These are phyloP conservation scores for Aspergillus aculeatinus DNA, from an alignment of 2,329 filamentous ascomycete genomes.

Conservation along the genomic window DNA sequence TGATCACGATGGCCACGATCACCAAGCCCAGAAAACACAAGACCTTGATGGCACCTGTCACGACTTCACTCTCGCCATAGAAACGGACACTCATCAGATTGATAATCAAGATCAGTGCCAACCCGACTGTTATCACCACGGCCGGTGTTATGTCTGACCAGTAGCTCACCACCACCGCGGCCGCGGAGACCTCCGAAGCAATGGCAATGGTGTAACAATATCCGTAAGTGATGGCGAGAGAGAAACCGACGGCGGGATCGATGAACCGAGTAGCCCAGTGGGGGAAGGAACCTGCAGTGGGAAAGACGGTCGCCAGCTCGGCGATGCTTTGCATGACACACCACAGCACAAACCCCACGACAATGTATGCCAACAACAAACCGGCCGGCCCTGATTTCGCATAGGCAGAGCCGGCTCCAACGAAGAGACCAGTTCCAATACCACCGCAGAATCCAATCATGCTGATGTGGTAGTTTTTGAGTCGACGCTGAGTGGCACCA, in stretches of 20 bases:
- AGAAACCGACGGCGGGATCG: conserved; percentile 88
- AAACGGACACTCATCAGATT: conserved; percentile 35
- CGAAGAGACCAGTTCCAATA: conserved; percentile 74
- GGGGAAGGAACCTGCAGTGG: conserved; percentile 85
- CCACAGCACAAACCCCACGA: conserved; percentile 76
- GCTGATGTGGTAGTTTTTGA: conserved; percentile 35
- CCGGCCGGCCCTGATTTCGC: conserved; percentile 72
- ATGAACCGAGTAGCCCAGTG: conserved; percentile 87
- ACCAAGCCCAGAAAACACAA: conserved; percentile 33
- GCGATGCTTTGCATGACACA: conserved; percentile 87
- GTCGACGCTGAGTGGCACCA: conserved; percentile 33
- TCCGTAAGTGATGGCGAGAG: conserved; percentile 76
- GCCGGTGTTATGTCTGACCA: conserved; percentile 68
- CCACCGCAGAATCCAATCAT: conserved; percentile 37
- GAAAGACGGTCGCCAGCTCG: conserved; percentile 86
- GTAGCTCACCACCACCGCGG: conserved; percentile 78
- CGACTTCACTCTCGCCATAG: conserved; percentile 35
- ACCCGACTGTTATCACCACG: conserved; percentile 62
- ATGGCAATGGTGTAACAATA: conserved; percentile 79
- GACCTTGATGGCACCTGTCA: conserved; percentile 33
- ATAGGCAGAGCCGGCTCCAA: conserved; percentile 72
- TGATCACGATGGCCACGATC: conserved; percentile 34
- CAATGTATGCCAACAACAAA: conserved; percentile 61
- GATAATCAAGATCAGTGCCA: conserved; percentile 31
- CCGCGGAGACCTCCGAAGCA: conserved; percentile 75